Evolutionary conservation across 2,329 filamentous ascomycete species (phyloP).

Genomic region (Fusarium virguliforme): DNA sequence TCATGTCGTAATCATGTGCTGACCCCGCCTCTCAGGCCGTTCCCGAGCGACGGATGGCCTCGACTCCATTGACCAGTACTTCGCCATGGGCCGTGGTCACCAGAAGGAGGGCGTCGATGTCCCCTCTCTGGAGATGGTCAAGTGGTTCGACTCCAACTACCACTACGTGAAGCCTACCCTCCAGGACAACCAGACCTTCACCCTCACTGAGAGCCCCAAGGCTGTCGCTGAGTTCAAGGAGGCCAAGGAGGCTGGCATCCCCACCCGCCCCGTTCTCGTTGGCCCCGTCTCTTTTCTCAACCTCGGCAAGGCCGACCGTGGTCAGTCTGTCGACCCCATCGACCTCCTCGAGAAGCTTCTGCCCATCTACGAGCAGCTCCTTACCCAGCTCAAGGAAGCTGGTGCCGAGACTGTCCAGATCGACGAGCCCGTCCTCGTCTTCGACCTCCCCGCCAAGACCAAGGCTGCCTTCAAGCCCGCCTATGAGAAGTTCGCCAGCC

Average conservation of each 20-base stretch:
- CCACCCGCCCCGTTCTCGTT: constrained; percentile 92
- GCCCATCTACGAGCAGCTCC: constrained; percentile 94
- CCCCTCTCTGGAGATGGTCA: constrained; percentile 97
- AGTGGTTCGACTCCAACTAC: constrained; percentile 99
- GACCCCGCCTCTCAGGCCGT: constrained; percentile 73
- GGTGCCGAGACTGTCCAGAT: constrained; percentile 98
- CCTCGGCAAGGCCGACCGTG: constrained; percentile 98
- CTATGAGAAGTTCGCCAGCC: constrained; percentile 87
- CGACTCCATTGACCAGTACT: constrained; percentile 94
- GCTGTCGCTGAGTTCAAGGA: constrained; percentile 94
- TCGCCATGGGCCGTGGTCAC: constrained; percentile 99
- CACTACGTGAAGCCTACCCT: constrained; percentile 99
- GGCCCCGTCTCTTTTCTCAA: constrained; percentile 98
- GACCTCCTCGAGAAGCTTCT: constrained; percentile 93
- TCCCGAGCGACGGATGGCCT: constrained; percentile 92
- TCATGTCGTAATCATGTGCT: constrained; percentile 23
- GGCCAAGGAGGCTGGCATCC: constrained; percentile 96
- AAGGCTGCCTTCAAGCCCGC: constrained; percentile 98
- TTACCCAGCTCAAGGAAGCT: constrained; percentile 93
- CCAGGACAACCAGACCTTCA: constrained; percentile 97
- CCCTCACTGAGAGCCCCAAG: constrained; percentile 89
- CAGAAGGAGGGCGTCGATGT: constrained; percentile 96
- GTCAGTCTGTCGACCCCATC: constrained; percentile 92
- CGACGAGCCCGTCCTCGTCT: constrained; percentile 97
- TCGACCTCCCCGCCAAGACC: constrained; percentile 89